Conservation (phyloP, 2,329 filamentous ascomycete species). For the Colletotrichum cuscutae region DNA sequence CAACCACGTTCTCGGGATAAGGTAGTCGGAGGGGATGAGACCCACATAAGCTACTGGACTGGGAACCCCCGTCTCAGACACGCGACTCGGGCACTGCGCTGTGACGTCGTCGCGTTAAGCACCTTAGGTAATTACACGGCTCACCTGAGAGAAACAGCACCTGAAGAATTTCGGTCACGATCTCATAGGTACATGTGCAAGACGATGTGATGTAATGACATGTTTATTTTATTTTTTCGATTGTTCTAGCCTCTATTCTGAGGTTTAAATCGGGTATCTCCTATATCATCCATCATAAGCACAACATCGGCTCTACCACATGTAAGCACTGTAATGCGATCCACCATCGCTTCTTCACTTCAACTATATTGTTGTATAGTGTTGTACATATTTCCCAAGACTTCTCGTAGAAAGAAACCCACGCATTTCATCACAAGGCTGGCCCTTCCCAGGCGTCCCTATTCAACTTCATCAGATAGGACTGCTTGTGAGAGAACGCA, state of each 20-base stretch:
- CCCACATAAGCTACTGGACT: background rate
- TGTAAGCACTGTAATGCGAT: background rate
- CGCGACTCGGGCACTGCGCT: slow-evolving; percentile 10
- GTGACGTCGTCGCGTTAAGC: slow-evolving; percentile 26
- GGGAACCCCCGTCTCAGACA: slow-evolving; percentile 10
- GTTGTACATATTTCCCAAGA: background rate
- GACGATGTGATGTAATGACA: background rate
- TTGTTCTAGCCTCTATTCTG: background rate
- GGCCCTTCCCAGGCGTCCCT: slow-evolving; percentile 85
- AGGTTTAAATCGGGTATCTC: background rate
- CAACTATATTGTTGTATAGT: too few relatives aligned
- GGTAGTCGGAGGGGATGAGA: background rate
- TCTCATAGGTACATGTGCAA: too few relatives aligned
- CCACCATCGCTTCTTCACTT: background rate
- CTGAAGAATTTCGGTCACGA: background rate
- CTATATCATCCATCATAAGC: background rate
- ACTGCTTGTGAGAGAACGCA: slow-evolving; percentile 90
- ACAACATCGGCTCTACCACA: background rate
- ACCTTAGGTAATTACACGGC: too few relatives aligned
- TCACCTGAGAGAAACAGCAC: background rate
- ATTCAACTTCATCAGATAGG: slow-evolving; percentile 83
- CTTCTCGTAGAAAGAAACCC: background rate
- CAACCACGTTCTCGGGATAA: background rate
- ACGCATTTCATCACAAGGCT: slow-evolving; percentile 53
- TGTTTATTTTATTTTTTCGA: background rate